phyloP scores from a whole-genome alignment of 306 rosid genomes.

The Gillenia trifoliata region DNA sequence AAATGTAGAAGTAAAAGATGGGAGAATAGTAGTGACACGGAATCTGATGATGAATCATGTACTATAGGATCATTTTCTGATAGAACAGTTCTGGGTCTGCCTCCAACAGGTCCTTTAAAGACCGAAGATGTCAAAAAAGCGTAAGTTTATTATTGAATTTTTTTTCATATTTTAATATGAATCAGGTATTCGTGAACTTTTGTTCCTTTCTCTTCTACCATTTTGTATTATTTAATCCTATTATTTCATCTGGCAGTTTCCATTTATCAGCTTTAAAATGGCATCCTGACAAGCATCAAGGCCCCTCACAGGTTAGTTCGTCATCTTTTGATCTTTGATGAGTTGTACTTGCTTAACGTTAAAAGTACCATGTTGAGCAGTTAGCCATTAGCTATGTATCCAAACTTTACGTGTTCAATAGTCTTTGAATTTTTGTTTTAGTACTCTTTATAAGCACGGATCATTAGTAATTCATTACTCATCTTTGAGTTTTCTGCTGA shows the following conservation, averaged over 20 bases:
- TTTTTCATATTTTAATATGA: neutral
- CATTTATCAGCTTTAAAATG: conserved; percentile 85
- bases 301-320: conserved; percentile 72
- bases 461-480: too few relatives aligned
- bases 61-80: conserved; percentile 50
- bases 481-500: too few relatives aligned
- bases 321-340: neutral
- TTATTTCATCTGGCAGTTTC: conserved; percentile 44
- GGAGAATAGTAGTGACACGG: conserved; percentile 50
- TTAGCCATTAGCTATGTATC: neutral
- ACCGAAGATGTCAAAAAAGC: conserved; percentile 85
- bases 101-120: conserved; percentile 71
- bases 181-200: neutral
- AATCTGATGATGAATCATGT: conserved; percentile 42
- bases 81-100: conserved; percentile 73
- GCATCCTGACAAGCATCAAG: conserved; percentile 95
- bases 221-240: neutral
- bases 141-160: conserved; percentile 42
- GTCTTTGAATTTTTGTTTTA: too few relatives aligned
- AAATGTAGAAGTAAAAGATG: conserved; percentile 37
- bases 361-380: neutral
- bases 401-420: too few relatives aligned
- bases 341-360: neutral
- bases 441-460: neutral
- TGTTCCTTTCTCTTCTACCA: neutral